Conservation (phyloP, 805 yeast species). For the Wickerhamomyces ciferrii region DNA sequence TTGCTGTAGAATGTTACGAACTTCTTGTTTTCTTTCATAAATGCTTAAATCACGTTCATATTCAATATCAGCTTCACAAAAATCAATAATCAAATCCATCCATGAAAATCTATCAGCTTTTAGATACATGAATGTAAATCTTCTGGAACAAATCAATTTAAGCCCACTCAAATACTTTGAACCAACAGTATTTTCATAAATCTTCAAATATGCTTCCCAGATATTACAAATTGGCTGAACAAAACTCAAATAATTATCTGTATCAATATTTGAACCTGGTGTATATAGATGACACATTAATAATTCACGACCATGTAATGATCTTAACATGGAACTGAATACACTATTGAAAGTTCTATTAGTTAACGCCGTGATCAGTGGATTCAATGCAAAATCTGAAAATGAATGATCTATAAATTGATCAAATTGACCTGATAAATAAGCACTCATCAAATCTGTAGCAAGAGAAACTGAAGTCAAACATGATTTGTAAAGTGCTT, state of each 20-base stretch:
- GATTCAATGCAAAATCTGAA: neutral
- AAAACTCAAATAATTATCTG: neutral
- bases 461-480: neutral
- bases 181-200: neutral
- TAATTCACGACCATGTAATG: neutral
- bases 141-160: neutral
- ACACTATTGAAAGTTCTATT: neutral
- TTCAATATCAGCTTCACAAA: neutral
- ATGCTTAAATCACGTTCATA: neutral
- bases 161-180: neutral
- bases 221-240: neutral
- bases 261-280: neutral
- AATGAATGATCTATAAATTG: neutral
- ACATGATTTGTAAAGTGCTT: neutral
- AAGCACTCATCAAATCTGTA: neutral
- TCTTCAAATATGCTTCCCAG: neutral
- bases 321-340: neutral
- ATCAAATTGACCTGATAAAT: neutral
- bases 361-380: neutral
- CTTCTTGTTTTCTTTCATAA: neutral
- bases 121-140: neutral
- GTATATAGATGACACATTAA: neutral
- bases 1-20: neutral
- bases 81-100: neutral
- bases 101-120: neutral